phyloP scores from a whole-genome alignment of 179 eudicot genomes.

The Corrigiola litoralis region DNA sequence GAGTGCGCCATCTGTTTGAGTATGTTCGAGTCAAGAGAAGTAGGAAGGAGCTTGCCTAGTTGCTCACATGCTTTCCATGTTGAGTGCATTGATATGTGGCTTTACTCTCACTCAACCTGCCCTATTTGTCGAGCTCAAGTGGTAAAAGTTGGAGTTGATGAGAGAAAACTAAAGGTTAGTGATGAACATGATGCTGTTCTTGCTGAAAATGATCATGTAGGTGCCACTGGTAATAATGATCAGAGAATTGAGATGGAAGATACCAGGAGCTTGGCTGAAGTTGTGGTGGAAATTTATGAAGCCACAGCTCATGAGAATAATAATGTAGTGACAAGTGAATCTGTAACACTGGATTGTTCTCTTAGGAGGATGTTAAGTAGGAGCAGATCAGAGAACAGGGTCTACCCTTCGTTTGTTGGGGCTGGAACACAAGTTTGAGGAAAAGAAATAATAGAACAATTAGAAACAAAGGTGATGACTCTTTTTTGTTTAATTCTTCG shows the following conservation, averaged over 20 bases:
- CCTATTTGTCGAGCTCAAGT: conserved; percentile 46
- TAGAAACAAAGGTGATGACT: no score
- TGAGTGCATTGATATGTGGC: conserved; percentile 68
- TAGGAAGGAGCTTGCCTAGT: conserved; percentile 37
- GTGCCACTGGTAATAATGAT: neutral
- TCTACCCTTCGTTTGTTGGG: neutral
- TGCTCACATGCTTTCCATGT: conserved; percentile 60
- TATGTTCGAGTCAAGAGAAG: conserved; percentile 43
- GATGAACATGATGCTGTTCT: neutral
- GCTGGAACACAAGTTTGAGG: neutral
- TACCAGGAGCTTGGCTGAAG: neutral
- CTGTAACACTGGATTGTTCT: neutral
- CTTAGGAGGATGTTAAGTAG: conserved; percentile 6
- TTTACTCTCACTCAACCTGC: conserved; percentile 48
- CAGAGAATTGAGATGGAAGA: neutral
- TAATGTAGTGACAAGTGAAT: neutral
- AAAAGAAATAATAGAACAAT: neutral
- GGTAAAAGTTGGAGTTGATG: neutral
- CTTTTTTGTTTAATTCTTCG: no score
- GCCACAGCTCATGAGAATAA: neutral
- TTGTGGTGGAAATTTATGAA: neutral
- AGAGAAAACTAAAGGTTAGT: neutral
- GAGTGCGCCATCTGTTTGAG: conserved; percentile 63
- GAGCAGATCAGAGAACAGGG: conserved; percentile 5
- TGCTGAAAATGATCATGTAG: no score